phyloP scores from a whole-genome alignment of 208 protist species.

The Naegleria lovaniensis region DNA sequence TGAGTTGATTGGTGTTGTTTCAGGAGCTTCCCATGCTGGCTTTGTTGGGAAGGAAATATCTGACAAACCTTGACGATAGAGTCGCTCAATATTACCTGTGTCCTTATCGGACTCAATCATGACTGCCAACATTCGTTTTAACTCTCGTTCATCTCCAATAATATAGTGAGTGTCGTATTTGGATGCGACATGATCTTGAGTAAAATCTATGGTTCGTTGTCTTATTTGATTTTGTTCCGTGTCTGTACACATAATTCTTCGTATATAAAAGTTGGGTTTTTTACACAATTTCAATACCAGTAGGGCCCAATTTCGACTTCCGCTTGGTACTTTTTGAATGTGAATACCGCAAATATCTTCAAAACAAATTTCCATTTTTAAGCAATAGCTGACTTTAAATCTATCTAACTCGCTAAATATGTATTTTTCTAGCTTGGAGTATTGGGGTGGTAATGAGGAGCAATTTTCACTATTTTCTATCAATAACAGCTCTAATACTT shows the following conservation, averaged over 20 bases:
- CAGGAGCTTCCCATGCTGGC: neutral
- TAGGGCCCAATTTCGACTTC: neutral
- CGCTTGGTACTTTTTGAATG: neutral
- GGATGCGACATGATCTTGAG: neutral
- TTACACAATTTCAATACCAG: neutral
- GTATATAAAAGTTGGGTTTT: neutral
- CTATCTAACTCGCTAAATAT: neutral
- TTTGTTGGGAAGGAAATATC: neutral
- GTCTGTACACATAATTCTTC: neutral
- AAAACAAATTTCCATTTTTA: neutral
- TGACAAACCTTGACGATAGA: neutral
- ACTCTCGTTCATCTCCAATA: neutral
- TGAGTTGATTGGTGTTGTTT: neutral
- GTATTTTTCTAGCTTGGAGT: neutral
- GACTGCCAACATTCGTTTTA: neutral
- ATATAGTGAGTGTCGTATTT: neutral
- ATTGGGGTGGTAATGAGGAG: neutral
- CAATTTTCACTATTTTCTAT: too few species aligned
- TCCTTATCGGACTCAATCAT: neutral
- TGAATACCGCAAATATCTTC: neutral
- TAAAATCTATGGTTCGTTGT: neutral
- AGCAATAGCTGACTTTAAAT: neutral
- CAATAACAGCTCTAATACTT: neutral
- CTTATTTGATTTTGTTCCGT: neutral
- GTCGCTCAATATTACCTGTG: neutral